Conservation (phyloP, 2,329 filamentous ascomycete species). For the Phaeosphaeria sp. region DNA sequence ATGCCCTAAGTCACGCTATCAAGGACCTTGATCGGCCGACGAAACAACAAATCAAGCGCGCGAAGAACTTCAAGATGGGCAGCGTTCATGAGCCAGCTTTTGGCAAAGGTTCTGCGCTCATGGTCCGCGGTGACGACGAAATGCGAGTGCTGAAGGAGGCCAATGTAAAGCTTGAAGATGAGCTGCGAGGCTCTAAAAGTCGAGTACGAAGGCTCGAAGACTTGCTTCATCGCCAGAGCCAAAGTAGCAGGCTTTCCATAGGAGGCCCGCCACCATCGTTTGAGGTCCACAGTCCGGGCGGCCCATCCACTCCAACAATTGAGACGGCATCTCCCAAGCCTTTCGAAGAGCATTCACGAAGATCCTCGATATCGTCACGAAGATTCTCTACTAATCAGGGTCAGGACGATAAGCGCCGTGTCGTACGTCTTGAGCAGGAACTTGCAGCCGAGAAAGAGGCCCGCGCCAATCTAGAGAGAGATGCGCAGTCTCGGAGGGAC, state of each 20-base stretch:
- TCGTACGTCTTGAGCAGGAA: slow-evolving; percentile 77
- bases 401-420: slow-evolving; percentile 67
- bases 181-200: slow-evolving; percentile 88
- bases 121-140: slow-evolving; percentile 88
- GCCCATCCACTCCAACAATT: slow-evolving; percentile 46
- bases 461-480: slow-evolving; percentile 70
- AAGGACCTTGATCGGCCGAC: slow-evolving; percentile 82
- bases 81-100: slow-evolving; percentile 91
- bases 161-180: slow-evolving; percentile 64
- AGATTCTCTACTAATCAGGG: slow-evolving; percentile 67
- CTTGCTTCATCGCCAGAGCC: slow-evolving; percentile 81
- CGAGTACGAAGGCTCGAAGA: slow-evolving; percentile 91
- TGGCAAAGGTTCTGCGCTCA: slow-evolving; percentile 77
- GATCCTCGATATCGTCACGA: slow-evolving; percentile 66
- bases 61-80: slow-evolving; percentile 95
- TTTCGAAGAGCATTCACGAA: slow-evolving; percentile 58
- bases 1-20: slow-evolving; percentile 77
- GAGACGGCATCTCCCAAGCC: slow-evolving; percentile 43
- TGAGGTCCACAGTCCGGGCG: slow-evolving; percentile 40
- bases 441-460: slow-evolving; percentile 75
- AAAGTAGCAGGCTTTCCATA: slow-evolving; percentile 61
- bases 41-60: slow-evolving; percentile 82
- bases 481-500: slow-evolving; percentile 63
- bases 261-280: slow-evolving; percentile 53
- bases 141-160: slow-evolving; percentile 59